These are phyloP conservation scores for Quercus rubra DNA, from an alignment of 306 rosid species.

Conservation along the genomic window DNA sequence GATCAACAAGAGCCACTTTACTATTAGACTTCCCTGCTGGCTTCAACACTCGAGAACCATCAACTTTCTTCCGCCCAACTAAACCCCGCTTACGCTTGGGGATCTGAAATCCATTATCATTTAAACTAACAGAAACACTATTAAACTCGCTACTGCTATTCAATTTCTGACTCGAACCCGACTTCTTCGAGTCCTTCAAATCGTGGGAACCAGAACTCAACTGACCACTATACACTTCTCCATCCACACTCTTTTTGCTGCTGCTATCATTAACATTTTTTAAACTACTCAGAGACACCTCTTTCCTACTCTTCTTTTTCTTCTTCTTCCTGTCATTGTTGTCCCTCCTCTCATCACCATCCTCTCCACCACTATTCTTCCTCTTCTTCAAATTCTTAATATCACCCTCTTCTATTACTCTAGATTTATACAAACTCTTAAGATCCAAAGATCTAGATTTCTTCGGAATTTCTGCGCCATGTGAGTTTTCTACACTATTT, in stretches of 20 bases:
- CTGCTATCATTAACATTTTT: constrained; percentile 58
- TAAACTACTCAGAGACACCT: constrained; percentile 69
- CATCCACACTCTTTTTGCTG: constrained; percentile 43
- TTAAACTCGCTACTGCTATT: constrained; percentile 41
- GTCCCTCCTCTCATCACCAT: constrained; percentile 38
- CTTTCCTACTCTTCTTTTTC: constrained; percentile 59
- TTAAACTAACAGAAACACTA: constrained; percentile 44
- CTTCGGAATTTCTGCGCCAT: constrained; percentile 59
- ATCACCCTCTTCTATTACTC: constrained; percentile 31
- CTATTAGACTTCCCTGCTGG: constrained; percentile 32
- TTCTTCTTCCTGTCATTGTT: constrained; percentile 34
- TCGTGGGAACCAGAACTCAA: constrained; percentile 42
- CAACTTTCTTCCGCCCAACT: constrained; percentile 65
- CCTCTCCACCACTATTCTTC: constrained; percentile 31
- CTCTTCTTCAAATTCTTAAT: constrained; percentile 55
- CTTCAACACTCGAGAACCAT: constrained; percentile 32
- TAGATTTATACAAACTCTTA: constrained; percentile 66
- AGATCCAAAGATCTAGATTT: constrained; percentile 86
- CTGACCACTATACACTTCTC: constrained; percentile 40
- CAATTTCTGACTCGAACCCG: constrained; percentile 36
- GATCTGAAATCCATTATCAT: constrained; percentile 45
- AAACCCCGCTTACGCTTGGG: constrained; percentile 86
- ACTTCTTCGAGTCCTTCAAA: constrained; percentile 41
- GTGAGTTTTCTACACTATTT: constrained; percentile 53
- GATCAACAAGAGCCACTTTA: constrained; percentile 43